These are phyloP conservation scores for Nakazawaea ernobii DNA, from an alignment of 805 yeast species.

Conservation along the genomic window DNA sequence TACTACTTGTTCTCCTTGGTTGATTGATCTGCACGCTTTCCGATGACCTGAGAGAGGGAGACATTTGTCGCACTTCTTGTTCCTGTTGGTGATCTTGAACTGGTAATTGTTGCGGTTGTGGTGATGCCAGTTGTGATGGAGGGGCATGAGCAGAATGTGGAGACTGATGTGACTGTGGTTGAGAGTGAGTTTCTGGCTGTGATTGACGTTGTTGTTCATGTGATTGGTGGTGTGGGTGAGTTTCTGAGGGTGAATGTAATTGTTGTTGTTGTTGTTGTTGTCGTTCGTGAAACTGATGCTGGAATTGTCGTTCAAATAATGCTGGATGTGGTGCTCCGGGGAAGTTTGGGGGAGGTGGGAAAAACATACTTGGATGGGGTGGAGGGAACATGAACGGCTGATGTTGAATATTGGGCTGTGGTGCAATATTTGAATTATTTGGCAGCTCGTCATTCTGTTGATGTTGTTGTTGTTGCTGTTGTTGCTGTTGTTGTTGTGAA, in stretches of 20 bases:
- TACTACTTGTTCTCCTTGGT: too few species aligned
- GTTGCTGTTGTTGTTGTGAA: slow-evolving; percentile 9
- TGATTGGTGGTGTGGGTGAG: too few species aligned
- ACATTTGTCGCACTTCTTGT: background rate
- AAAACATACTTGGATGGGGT: background rate
- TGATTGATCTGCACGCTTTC: too few species aligned
- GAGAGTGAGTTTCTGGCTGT: background rate
- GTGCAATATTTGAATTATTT: background rate
- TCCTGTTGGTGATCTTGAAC: background rate
- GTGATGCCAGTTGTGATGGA: background rate
- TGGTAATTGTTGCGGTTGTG: background rate
- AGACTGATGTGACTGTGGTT: too few species aligned
- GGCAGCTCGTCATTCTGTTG: background rate
- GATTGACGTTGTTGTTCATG: background rate
- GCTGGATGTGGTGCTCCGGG: background rate
- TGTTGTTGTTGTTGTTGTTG: background rate
- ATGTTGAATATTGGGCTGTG: background rate
- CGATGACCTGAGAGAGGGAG: background rate
- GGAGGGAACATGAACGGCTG: background rate
- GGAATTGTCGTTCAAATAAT: background rate
- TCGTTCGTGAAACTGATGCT: background rate
- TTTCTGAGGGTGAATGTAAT: background rate
- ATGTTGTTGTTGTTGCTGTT: slow-evolving; percentile 9
- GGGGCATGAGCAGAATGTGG: too few species aligned
- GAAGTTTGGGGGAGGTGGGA: background rate